These are phyloP conservation scores for Oxyria digyna DNA, from an alignment of 148 eudicot species.

Conservation along the genomic window DNA sequence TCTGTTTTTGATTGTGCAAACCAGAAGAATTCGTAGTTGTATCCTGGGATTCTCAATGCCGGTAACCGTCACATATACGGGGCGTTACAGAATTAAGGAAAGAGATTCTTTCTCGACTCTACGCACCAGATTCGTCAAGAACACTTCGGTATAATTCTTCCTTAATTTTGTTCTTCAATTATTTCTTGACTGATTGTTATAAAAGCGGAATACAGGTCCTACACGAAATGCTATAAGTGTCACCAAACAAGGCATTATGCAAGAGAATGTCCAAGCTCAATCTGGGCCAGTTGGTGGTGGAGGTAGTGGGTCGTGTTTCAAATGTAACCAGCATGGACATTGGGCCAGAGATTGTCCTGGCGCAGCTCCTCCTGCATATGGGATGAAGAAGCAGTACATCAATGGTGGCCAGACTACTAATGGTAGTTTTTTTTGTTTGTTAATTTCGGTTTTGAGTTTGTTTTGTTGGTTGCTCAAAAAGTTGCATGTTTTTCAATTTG, in stretches of 20 bases:
- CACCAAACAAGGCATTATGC: constrained; percentile 76
- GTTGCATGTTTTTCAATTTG: background rate
- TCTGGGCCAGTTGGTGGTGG: background rate
- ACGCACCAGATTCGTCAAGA: no score
- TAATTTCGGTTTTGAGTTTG: background rate
- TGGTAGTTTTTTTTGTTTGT: background rate
- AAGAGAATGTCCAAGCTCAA: constrained; percentile 47
- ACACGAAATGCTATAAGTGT: constrained; percentile 65
- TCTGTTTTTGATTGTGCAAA: no score
- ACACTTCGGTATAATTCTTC: no score
- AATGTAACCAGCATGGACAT: constrained; percentile 73
- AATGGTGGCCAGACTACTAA: background rate
- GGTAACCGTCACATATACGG: no score
- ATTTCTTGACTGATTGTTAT: no score
- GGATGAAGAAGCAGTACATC: constrained; percentile 11
- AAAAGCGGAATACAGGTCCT: no score
- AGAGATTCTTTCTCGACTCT: no score
- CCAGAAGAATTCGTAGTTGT: no score
- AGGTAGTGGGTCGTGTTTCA: constrained; percentile 34
- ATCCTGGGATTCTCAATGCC: no score
- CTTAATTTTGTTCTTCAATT: no score
- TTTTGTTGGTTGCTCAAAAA: background rate
- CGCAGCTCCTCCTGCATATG: constrained; percentile 44
- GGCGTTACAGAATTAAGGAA: no score
- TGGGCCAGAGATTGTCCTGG: constrained; percentile 70